A percentile compares a stretch with the other conserved stretches of the same genome.
Conservation (phyloP, 768 basidiomycete genomes). For the Pisolithus albus region DNA sequence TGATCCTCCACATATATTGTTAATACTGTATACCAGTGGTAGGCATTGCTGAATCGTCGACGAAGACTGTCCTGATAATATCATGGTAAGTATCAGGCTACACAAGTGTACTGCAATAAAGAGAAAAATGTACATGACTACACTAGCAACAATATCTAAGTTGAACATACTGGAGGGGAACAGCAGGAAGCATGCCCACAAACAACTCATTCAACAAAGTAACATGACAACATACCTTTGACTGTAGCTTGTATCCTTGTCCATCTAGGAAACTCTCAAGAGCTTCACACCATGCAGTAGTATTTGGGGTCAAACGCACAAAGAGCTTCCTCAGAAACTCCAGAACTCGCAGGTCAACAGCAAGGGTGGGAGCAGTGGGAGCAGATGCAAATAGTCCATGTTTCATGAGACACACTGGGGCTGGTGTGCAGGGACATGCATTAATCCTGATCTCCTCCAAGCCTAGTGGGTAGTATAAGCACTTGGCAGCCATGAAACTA, state of each 20-base stretch:
- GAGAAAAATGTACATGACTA: too few species aligned
- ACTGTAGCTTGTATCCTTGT: constrained; percentile 7
- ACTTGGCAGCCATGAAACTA: too few species aligned
- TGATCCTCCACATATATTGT: constrained; percentile 12
- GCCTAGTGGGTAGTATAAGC: neutral
- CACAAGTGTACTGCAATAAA: too few species aligned
- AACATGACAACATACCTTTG: constrained; percentile 5
- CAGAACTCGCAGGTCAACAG: constrained; percentile 26
- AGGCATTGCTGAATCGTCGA: constrained; percentile 15
- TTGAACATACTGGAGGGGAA: too few species aligned
- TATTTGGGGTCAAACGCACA: constrained; percentile 8
- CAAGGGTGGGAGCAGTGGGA: constrained; percentile 24
- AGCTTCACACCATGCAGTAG: constrained; percentile 8
- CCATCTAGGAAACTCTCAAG: constrained; percentile 10
- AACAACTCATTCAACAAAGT: too few species aligned
- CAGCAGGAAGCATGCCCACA: too few species aligned
- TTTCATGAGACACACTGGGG: constrained; percentile 17
- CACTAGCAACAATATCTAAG: too few species aligned
- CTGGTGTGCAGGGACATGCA: constrained; percentile 10
- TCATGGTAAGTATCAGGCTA: too few species aligned
- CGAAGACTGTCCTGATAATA: constrained; percentile 18
- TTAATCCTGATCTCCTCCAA: constrained; percentile 5
- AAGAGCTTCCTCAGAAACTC: constrained; percentile 19
- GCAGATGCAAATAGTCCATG: constrained; percentile 23
- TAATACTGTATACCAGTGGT: constrained; percentile 19